Base-by-base conservation (phyloP, 208 protist species). In the Crithidia expoeki region DNA sequence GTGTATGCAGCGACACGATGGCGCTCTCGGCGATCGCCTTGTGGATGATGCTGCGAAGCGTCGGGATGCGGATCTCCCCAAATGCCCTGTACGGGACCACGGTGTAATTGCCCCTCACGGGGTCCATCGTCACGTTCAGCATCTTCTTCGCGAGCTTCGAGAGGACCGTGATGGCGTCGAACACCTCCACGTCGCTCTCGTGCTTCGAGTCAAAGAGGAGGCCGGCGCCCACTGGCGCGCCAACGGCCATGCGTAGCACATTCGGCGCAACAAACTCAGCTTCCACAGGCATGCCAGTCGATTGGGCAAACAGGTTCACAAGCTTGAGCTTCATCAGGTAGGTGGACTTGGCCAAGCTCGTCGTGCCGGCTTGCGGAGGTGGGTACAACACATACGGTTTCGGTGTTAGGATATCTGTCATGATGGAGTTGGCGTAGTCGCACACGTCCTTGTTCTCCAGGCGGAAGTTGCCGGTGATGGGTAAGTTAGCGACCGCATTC, bases 1-100 rank as follows among this genome's bases (percentile, higher is more conserved):
- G 32, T 2, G 72, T 68, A 27, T 46, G 52, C 47, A 75, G 38
- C 19, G 52, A n/a, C 28, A 50, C 65, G 51, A 53, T 16, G 19
- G 53, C 16, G 53, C 34, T 32, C 23, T 70, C 53, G 2, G 10
- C n/a, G 40, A 70, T 70, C 9, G 65, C 65, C 52, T 62, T 23
- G 23, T 61, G 65, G 10, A 62, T 49, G 33, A 70, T 60, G 65
- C 12, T 70, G 65, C 53, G 65, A 34, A 70, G 65, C 30, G 65
- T 62, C 17, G 65, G 65, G n/a, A 70, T 19, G 12, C 40, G 42
- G 14, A 70, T 23, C 17, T 30, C 21, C 2, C 65, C 65, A 1
- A 16, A 16, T 9, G 32, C 27, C 30, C 11, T 17, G 25, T 60
- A 55, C 25, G 65, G 65, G 16, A 70, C 34, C 12, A n/a, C 46